These are phyloP conservation scores for Penicillium expansum DNA, from an alignment of 2,329 filamentous ascomycete species.

Conservation along the genomic window DNA sequence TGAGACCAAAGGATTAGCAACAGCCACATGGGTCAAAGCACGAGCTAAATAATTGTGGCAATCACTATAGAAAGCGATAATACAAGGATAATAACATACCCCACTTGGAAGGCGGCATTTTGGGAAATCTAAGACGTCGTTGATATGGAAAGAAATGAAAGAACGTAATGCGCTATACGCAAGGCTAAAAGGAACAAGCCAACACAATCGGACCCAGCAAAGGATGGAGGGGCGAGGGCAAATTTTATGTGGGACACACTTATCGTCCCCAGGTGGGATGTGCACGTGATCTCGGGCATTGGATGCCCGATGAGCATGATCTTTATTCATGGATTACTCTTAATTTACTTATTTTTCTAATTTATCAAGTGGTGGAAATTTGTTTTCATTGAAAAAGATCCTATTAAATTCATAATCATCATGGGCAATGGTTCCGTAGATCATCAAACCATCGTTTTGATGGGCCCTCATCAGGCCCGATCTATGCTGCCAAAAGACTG, in stretches of 20 bases:
- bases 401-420: constrained; percentile 31
- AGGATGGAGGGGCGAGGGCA: constrained; percentile 23
- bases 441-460: constrained; percentile 19
- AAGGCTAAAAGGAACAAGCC: constrained; percentile 11
- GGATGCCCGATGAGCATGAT: constrained; percentile 23
- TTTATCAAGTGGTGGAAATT: constrained; percentile 6
- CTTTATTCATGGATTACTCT: not conserved
- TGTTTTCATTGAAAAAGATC: constrained; percentile 22
- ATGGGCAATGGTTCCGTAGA: constrained; percentile 13
- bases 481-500: constrained; percentile 11
- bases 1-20: constrained; percentile 11
- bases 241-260: constrained; percentile 32
- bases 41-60: constrained; percentile 3
- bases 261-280: constrained; percentile 20
- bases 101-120: constrained; percentile 51
- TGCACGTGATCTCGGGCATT: constrained; percentile 21
- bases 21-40: not conserved
- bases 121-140: constrained; percentile 18
- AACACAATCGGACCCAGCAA: constrained; percentile 17
- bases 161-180: constrained; percentile 14
- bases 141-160: constrained; percentile 8
- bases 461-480: constrained; percentile 3
- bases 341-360: not conserved
- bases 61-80: constrained; percentile 3
- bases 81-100: constrained; percentile 40